Base-by-base conservation (phyloP, 2,329 filamentous ascomycete species). In the Sarocladium oryzae region DNA sequence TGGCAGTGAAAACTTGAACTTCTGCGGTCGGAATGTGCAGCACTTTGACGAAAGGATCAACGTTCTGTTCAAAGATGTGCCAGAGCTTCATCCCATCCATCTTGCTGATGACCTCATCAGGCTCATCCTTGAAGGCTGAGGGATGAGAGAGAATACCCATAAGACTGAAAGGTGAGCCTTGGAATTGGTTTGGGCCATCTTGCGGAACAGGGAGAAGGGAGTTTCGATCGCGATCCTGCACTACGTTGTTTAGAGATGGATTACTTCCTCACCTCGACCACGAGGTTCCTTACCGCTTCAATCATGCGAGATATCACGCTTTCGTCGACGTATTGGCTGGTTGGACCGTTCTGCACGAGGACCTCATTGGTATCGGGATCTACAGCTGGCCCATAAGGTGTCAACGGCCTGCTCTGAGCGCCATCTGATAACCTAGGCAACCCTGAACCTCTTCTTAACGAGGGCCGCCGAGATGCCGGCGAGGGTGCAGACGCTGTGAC, bases 11-110 rank as follows among this genome's bases (percentile, higher is more conserved):
- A 11, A 89, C 75, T 1, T 79, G 70, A 24, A 76, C 75, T 52
- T 81, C 79, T 62, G 83, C 77, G 2, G 82, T 82, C 0, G 85
- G 86, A 0, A 86, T 71, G 61, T 91, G 87, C 6, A 89, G 61
- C 11, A 89, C 72, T 62, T 88, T 89, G 58, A 86, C 72, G 9
- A 89, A 65, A 0, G 86, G 84, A 58, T 90, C 85, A 8, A 90
- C 84, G 50, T 88, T 88, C 56, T 88, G 32, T 15, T 32, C 46
- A 21, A 49, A 49, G 21, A 32, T 32, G 18, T 49, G 46, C 46
- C 46, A 49, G 4, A 49, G 46, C 11, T 37, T 36, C 46, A 49
- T 49, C 13, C 46, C 46, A n/a, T 26, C 28, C 21, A 16, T 49
- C 18, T 24, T 49, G 21, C 30, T 23, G 20, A 49, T 15, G 20